phyloP scores from a whole-genome alignment of 257 asterid species.

The Nicotiana paniculata region DNA sequence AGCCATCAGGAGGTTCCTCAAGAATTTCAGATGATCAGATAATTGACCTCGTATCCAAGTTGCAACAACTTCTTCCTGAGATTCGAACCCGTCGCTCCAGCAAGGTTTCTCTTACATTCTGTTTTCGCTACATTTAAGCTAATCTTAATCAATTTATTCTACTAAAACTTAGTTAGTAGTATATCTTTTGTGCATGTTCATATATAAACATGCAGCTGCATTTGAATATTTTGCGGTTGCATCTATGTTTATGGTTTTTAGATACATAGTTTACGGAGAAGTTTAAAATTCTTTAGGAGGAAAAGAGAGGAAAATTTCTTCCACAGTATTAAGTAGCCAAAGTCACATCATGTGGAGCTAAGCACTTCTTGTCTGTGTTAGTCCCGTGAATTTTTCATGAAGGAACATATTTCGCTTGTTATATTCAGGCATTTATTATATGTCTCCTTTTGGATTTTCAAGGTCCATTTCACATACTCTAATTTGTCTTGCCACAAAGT shows the following conservation, averaged over 20 bases:
- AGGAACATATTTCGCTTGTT: conserved; percentile 7
- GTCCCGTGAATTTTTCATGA: neutral
- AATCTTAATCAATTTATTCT: too few species aligned
- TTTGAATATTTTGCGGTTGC: neutral
- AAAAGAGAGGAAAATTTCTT: neutral
- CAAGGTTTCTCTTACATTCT: conserved; percentile 19
- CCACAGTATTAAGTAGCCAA: neutral
- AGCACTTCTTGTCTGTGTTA: neutral
- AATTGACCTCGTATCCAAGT: conserved; percentile 38
- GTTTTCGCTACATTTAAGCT: too few species aligned
- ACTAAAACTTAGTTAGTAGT: neutral
- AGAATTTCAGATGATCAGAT: conserved; percentile 41
- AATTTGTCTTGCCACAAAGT: neutral
- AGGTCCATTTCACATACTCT: conserved; percentile 2
- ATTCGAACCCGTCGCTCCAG: conserved; percentile 30
- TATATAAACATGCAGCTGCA: neutral
- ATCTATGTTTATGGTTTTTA: neutral
- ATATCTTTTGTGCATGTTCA: neutral
- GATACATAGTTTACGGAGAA: neutral
- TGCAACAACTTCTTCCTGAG: conserved; percentile 42
- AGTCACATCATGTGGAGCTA: neutral
- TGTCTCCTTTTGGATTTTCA: neutral
- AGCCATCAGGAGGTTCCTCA: conserved; percentile 22
- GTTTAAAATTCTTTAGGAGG: neutral
- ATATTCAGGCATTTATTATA: neutral